phyloP scores from a whole-genome alignment of 768 basidiomycete species.

The Lepiota subincarnata region DNA sequence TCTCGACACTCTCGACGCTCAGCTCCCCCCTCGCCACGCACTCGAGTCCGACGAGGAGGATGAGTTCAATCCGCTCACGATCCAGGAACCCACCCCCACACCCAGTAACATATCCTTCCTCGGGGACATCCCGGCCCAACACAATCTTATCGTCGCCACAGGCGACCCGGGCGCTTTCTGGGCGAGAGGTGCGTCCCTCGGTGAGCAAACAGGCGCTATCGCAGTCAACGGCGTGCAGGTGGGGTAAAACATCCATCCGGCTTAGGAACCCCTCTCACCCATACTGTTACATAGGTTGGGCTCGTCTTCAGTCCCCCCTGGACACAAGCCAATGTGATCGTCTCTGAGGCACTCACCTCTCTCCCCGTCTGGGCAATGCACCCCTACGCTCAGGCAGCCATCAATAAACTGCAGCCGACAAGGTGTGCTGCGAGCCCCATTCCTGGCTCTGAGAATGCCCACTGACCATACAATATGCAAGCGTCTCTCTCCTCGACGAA shows the following conservation, averaged over 20 bases:
- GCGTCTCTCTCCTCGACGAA: constrained; percentile 47
- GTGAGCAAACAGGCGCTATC: constrained; percentile 46
- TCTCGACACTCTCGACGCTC: constrained; percentile 52
- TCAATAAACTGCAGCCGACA: constrained; percentile 41
- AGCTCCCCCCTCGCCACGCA: constrained; percentile 53
- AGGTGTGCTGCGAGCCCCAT: constrained; percentile 29
- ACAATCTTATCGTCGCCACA: constrained; percentile 40
- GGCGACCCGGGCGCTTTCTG: constrained; percentile 44
- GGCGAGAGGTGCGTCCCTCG: constrained; percentile 48
- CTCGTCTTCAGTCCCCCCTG: constrained; percentile 46
- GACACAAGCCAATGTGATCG: constrained; percentile 41
- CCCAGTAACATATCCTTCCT: constrained; percentile 33
- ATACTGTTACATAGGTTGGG: constrained; percentile 42
- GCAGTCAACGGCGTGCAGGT: constrained; percentile 46
- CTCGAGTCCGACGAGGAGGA: constrained; percentile 71
- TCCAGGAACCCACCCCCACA: constrained; percentile 13
- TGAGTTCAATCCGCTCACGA: constrained; percentile 44
- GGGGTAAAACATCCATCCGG: constrained; percentile 7
- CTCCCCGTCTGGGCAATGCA: constrained; percentile 51
- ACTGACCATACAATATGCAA: constrained; percentile 19
- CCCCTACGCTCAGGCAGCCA: constrained; percentile 38
- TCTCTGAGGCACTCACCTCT: constrained; percentile 47
- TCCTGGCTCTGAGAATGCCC: not conserved
- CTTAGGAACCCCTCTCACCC: not conserved
- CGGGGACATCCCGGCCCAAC: constrained; percentile 26